Conservation (phyloP, 129 eudicot species). For the Smallanthus sonchifolius region DNA sequence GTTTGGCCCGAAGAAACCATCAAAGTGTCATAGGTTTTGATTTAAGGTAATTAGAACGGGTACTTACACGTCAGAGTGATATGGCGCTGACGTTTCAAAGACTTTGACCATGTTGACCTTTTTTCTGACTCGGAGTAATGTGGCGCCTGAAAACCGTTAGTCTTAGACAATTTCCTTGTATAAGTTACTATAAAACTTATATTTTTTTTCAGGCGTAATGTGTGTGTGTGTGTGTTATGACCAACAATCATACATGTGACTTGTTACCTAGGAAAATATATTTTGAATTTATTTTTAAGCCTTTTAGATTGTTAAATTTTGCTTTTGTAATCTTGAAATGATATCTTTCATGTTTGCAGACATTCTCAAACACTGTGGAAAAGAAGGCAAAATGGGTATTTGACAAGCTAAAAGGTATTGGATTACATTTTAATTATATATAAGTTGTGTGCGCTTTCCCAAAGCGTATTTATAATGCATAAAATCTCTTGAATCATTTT, state of each 20-base stretch:
- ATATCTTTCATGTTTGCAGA: conserved; percentile 54
- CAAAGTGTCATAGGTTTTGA: background rate
- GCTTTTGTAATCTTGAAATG: too few relatives aligned
- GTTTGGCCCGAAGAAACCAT: background rate
- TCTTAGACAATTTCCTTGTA: background rate
- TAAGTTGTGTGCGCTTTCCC: background rate
- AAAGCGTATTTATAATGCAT: background rate
- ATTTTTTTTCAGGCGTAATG: background rate
- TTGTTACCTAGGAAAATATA: background rate
- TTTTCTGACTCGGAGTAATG: background rate
- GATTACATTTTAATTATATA: background rate
- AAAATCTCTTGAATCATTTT: background rate
- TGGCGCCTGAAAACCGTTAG: background rate
- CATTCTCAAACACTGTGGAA: conserved; percentile 74
- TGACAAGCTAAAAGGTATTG: conserved; percentile 83
- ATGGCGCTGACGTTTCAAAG: too few relatives aligned
- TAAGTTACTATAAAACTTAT: background rate
- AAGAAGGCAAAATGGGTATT: conserved; percentile 94
- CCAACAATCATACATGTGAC: background rate
- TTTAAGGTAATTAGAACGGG: background rate
- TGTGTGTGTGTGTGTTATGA: background rate
- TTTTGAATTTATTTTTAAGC: background rate
- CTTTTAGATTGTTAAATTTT: background rate
- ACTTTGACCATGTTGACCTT: too few relatives aligned
- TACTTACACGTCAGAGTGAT: background rate